Base-by-base conservation (phyloP, 164 flowering plant species). In the Nelumbo lutea region DNA sequence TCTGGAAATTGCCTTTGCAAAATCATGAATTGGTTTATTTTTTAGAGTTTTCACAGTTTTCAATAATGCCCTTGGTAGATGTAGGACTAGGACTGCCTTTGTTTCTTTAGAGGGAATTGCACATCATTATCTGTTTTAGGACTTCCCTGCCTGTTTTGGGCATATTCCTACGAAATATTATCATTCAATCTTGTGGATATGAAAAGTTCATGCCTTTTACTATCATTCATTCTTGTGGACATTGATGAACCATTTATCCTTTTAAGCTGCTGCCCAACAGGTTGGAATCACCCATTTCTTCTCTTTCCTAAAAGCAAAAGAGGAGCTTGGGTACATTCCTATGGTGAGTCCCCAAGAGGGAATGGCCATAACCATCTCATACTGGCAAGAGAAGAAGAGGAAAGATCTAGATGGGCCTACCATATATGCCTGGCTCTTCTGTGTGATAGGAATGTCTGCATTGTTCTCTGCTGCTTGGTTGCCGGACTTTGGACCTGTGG, bases 201-300 rank as follows among this genome's bases (percentile, higher is more conserved):
- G 27, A 27, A 27, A 27, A 27, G 27, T 27, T 27, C 27, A 27
- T 27, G 27, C 27, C 27, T 27, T 27, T 27, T 27, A 27, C 27
- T 27, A 27, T 0, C 27, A 27, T 27, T 27, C 27, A 27, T 27
- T 27, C 27, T 27, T 27, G 27, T 27, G 27, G 27, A 27, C 27
- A 27, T 27, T 27, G 27, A 27, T 27, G 27, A 27, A 27, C 6
- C 9, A 27, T 8, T 3, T 8, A 9, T n/a, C 15, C 43, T 39
- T 51, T 55, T 48, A 57, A 52, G 38, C 13, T 43, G 63, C 61
- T 11, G 27, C 42, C 38, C 50, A 27, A 67, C 87, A 94, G 98
- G 98, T 95, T 48, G 97, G 99, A 5, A 91, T 95, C 39, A 90
- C 95, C 53, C 94, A 93, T 72, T 87, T 90, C 80, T 95, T 87